A percentile compares a stretch with the other conserved stretches of the same genome.
Evolutionary conservation across 2,329 filamentous ascomycete genomes (phyloP).

Genomic region (Pyrenophora seminiperda): DNA sequence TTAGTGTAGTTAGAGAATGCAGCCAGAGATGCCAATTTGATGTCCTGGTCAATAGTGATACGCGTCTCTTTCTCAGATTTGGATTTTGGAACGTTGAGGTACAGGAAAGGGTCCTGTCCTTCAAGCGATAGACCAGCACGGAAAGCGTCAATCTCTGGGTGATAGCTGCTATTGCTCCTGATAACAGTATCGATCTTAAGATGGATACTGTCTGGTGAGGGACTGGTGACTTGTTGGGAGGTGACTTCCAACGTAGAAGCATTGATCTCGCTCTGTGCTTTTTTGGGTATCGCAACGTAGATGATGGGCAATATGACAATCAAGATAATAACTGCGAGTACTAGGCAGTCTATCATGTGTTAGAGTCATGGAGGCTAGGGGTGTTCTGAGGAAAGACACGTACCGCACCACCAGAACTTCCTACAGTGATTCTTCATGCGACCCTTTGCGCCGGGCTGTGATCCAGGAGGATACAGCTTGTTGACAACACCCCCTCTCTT

Average conservation of each 20-base stretch:
- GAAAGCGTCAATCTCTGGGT: constrained; percentile 62
- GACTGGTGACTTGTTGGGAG: constrained; percentile 57
- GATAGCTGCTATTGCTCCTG: constrained; percentile 56
- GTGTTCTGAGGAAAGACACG: constrained; percentile 8
- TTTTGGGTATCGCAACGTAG: constrained; percentile 64
- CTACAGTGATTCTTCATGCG: constrained; percentile 46
- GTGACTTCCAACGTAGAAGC: constrained; percentile 58
- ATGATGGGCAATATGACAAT: constrained; percentile 64
- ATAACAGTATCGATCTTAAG: constrained; percentile 57
- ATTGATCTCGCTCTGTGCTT: constrained; percentile 61
- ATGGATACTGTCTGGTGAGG: constrained; percentile 55
- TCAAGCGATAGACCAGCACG: constrained; percentile 57
- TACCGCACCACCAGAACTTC: constrained; percentile 49
- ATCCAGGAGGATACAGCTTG: constrained; percentile 43
- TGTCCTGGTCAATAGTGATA: constrained; percentile 52
- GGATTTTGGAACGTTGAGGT: constrained; percentile 53
- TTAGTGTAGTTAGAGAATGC: constrained; percentile 58
- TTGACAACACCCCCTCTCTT: constrained; percentile 41
- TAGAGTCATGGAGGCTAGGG: not conserved
- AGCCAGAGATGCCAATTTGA: constrained; percentile 51
- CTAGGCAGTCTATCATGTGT: constrained; percentile 50
- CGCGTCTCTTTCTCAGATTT: constrained; percentile 51
- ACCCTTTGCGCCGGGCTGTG: constrained; percentile 36
- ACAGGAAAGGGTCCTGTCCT: constrained; percentile 50
- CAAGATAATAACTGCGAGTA: constrained; percentile 56